Evolutionary conservation across 2,329 filamentous ascomycete species (phyloP).

Genomic region (Penicillium sp.): DNA sequence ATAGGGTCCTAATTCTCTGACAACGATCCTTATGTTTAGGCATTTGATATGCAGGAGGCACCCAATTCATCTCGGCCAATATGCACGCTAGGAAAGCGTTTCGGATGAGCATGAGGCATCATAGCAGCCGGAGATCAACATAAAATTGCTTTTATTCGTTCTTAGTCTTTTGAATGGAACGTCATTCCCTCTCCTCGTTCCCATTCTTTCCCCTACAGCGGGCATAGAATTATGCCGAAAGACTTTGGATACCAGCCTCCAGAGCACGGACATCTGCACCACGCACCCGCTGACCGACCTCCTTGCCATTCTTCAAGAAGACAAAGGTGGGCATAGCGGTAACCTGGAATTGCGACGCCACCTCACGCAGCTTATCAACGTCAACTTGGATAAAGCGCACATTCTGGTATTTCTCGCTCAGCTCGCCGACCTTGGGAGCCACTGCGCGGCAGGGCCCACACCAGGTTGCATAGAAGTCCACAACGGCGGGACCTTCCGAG

Average conservation of each 20-base stretch:
- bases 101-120: no score
- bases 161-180: neutral
- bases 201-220: neutral
- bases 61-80: no score
- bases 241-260: conserved; percentile 27
- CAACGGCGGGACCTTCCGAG: conserved; percentile 52
- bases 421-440: conserved; percentile 51
- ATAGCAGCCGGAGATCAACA: no score
- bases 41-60: no score
- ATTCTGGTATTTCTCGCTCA: conserved; percentile 51
- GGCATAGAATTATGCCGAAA: conserved; percentile 11
- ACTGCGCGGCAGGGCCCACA: conserved; percentile 59
- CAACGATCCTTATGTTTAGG: no score
- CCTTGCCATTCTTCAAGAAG: conserved; percentile 41
- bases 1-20: no score
- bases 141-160: neutral
- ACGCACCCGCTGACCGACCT: conserved; percentile 28
- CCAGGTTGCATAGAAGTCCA: conserved; percentile 57
- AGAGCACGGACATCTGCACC: conserved; percentile 30
- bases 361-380: conserved; percentile 52
- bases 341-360: conserved; percentile 51
- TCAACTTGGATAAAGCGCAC: conserved; percentile 57
- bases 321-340: conserved; percentile 48
- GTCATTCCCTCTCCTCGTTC: neutral
- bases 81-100: no score